phyloP scores from a whole-genome alignment of 1,139 yeast genomes.

The Blastobotrys niveus region DNA sequence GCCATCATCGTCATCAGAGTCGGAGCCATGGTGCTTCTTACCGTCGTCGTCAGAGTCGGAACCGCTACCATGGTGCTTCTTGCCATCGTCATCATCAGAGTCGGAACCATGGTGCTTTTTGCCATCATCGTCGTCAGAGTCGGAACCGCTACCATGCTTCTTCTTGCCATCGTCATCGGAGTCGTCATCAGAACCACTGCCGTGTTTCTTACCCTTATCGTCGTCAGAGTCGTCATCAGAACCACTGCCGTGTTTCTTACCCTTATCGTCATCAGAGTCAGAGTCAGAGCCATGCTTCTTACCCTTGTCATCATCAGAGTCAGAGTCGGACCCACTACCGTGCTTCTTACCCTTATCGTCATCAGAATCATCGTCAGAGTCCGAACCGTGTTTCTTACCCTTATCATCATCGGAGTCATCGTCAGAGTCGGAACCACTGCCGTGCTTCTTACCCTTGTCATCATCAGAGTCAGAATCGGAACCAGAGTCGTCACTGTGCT shows the following conservation, averaged over 20 bases:
- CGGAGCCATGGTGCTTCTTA: not conserved
- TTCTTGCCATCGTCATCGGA: not conserved
- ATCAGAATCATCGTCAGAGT: not conserved
- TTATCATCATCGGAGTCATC: not conserved
- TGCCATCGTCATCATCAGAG: not conserved
- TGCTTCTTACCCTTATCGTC: not conserved
- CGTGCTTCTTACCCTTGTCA: not conserved
- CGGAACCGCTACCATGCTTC: not conserved
- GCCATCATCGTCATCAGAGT: not conserved
- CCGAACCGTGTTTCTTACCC: not conserved
- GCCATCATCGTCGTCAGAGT: not conserved
- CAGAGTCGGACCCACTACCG: not conserved
- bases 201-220: not conserved
- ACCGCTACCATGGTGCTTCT: not conserved
- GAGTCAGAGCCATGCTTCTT: not conserved
- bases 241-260: no score
- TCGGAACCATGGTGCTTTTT: not conserved
- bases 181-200: not conserved
- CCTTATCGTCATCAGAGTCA: not conserved
- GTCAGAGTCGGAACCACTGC: not conserved
- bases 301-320: constrained; percentile 1
- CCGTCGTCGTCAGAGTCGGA: not conserved
- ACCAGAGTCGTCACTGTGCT: not conserved
- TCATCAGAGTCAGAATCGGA: constrained; percentile 1
- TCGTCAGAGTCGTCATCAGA: not conserved